These are phyloP conservation scores for Anacardium occidentale DNA, from an alignment of 345 rosid genomes.

Conservation along the genomic window DNA sequence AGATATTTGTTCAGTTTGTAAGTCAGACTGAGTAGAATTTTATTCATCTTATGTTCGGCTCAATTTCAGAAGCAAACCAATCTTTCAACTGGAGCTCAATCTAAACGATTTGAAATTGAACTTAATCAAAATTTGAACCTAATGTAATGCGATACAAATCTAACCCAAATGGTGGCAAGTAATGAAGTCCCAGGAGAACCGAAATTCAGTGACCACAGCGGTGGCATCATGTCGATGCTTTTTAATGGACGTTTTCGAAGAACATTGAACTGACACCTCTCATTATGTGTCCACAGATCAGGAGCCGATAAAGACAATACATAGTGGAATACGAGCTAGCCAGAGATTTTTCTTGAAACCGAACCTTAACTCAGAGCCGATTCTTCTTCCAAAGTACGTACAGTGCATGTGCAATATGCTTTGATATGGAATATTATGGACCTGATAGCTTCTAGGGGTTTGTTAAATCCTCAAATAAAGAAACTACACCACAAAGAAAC, in stretches of 20 bases:
- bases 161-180: neutral
- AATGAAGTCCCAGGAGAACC: neutral
- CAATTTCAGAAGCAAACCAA: no score
- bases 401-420: slow-evolving; percentile 1
- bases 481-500: no score
- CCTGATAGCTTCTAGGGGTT: no score
- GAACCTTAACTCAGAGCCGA: neutral
- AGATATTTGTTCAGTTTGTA: no score
- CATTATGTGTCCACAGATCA: neutral
- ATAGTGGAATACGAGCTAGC: neutral
- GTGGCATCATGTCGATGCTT: neutral
- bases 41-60: no score
- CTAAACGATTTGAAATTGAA: no score
- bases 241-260: neutral
- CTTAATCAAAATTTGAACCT: no score
- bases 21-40: no score
- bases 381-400: no score
- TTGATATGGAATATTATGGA: neutral
- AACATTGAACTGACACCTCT: neutral
- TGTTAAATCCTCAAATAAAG: no score
- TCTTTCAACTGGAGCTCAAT: no score
- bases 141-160: no score
- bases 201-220: neutral
- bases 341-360: slow-evolving; percentile 6
- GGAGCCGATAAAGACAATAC: slow-evolving; percentile 11